Evolutionary conservation across 257 asterid genomes (phyloP).

Genomic region (Anisodus acutangulus): DNA sequence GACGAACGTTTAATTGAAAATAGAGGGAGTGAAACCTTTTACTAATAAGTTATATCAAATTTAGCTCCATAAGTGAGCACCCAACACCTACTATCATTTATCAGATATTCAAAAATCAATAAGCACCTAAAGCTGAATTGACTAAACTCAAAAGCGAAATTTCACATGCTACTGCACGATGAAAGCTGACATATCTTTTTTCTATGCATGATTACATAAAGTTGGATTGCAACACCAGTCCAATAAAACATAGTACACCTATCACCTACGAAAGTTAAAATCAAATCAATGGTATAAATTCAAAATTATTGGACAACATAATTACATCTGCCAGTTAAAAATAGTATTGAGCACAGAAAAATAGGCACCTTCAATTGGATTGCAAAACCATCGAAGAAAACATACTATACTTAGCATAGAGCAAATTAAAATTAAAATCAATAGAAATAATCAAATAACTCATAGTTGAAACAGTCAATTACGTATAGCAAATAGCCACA

Average conservation of each 20-base stretch:
- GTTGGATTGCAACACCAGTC: background rate
- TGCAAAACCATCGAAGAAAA: background rate
- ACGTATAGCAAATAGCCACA: background rate
- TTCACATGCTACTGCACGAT: background rate
- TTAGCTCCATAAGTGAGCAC: background rate
- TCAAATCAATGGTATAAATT: background rate
- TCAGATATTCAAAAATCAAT: background rate
- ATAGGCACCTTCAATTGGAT: constrained; percentile 34
- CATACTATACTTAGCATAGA: background rate
- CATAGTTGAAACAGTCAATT: background rate
- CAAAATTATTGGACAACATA: background rate
- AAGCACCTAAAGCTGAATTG: background rate
- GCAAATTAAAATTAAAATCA: background rate
- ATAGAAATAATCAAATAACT: background rate
- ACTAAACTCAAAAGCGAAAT: background rate
- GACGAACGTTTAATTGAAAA: background rate
- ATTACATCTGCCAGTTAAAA: constrained; percentile 43
- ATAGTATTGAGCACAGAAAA: constrained; percentile 27
- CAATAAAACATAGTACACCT: background rate
- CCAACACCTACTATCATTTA: background rate
- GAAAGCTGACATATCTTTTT: background rate
- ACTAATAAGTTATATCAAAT: background rate
- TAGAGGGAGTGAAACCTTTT: background rate
- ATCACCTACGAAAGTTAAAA: background rate
- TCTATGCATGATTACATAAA: background rate